Evolutionary conservation across 1,284 basidiomycete genomes (phyloP).

Genomic region (Meripilus lineatus): DNA sequence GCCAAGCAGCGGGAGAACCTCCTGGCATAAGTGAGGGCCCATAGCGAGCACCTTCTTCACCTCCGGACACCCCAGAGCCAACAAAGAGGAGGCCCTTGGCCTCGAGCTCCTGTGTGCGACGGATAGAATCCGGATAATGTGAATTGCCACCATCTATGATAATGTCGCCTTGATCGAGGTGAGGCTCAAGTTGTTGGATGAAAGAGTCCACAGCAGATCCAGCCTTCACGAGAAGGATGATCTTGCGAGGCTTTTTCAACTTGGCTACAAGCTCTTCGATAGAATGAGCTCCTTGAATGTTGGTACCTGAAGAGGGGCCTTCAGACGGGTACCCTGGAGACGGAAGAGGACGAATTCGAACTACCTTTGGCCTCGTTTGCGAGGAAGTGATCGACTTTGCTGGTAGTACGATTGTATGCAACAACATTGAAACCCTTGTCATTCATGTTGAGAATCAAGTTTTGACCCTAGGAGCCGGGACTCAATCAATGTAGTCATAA

Average conservation of each 20-base stretch:
- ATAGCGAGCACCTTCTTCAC: constrained; percentile 97
- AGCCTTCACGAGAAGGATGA: constrained; percentile 95
- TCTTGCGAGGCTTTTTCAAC: constrained; percentile 83
- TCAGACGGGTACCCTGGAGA: constrained; percentile 9
- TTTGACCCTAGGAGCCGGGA: constrained; percentile 74
- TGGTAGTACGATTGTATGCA: constrained; percentile 95
- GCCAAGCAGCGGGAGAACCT: constrained; percentile 93
- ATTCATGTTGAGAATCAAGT: constrained; percentile 97
- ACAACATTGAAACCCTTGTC: constrained; percentile 98
- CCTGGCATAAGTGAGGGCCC: constrained; percentile 99
- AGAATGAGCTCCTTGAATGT: constrained; percentile 92
- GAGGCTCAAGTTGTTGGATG: constrained; percentile 65
- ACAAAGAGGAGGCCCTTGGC: constrained; percentile 94
- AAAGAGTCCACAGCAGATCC: constrained; percentile 76
- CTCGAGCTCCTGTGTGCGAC: constrained; percentile 92
- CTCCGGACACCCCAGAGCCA: constrained; percentile 98
- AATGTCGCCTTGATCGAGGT: constrained; percentile 82
- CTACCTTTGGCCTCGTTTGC: constrained; percentile 96
- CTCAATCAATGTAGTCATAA: constrained; percentile 11
- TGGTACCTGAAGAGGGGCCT: constrained; percentile 66
- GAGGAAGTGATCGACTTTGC: constrained; percentile 96
- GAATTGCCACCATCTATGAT: constrained; percentile 99
- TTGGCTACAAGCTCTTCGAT: constrained; percentile 85
- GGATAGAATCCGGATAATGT: constrained; percentile 98
- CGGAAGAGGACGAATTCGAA: constrained; percentile 18